phyloP scores from a whole-genome alignment of 2,329 filamentous ascomycete genomes.

The Fusarium sp. region DNA sequence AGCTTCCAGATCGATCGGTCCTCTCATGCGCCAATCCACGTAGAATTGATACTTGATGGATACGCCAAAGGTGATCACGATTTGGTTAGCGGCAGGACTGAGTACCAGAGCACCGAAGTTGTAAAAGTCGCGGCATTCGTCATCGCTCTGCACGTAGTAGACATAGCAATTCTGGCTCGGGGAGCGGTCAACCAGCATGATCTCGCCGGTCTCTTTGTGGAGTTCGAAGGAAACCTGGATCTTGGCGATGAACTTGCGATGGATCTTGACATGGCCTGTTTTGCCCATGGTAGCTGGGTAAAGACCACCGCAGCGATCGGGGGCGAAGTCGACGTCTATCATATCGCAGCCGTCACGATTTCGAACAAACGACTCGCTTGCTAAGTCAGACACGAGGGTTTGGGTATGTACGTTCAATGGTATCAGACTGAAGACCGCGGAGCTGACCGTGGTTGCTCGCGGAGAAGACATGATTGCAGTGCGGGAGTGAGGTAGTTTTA shows the following conservation, averaged over 20 bases:
- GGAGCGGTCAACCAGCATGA: neutral
- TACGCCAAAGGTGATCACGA: neutral
- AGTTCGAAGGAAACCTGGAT: neutral
- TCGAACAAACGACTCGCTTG: too few relatives aligned
- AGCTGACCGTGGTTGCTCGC: neutral
- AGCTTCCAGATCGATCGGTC: neutral
- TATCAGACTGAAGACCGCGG: neutral
- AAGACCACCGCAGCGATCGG: neutral
- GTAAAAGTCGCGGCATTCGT: neutral
- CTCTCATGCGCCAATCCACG: neutral
- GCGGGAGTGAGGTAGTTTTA: too few relatives aligned
- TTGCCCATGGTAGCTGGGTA: neutral
- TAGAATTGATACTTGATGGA: neutral
- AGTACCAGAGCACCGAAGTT: neutral
- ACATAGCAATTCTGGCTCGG: neutral
- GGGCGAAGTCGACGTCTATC: neutral
- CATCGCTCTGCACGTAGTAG: rapidly evolving
- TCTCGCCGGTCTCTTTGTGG: neutral
- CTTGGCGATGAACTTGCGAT: neutral
- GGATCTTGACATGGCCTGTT: neutral
- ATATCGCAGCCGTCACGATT: neutral
- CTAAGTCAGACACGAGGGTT: too few relatives aligned
- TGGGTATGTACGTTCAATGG: too few relatives aligned
- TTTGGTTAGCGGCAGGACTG: neutral
- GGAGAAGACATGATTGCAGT: too few relatives aligned